phyloP scores from a whole-genome alignment of 192 early-diverging fungal genomes.

The Umbelopsis ramanniana region DNA sequence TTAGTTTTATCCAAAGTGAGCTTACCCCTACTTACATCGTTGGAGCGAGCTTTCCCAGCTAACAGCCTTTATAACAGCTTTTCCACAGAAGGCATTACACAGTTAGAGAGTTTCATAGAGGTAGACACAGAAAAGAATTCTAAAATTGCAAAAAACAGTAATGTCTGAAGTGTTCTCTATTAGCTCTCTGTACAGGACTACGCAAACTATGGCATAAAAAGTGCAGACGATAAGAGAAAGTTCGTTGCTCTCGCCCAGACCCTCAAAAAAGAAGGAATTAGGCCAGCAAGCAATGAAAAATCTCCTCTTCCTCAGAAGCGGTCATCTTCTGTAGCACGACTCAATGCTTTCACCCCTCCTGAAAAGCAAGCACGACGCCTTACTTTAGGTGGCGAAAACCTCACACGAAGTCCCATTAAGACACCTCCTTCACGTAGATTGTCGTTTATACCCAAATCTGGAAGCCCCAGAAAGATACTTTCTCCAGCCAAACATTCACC shows the following conservation, averaged over 20 bases:
- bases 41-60: not conserved
- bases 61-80: slow-evolving; percentile 8
- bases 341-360: not conserved
- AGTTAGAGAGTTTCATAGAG: slow-evolving; percentile 23
- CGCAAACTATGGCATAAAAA: slow-evolving; percentile 47
- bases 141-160: not conserved
- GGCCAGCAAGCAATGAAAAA: not conserved
- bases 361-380: slow-evolving; percentile 21
- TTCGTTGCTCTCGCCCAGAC: slow-evolving; percentile 42
- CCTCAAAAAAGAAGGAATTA: slow-evolving; percentile 9
- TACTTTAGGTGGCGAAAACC: slow-evolving; percentile 2
- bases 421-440: slow-evolving; percentile 18
- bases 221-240: slow-evolving; percentile 53
- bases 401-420: slow-evolving; percentile 4
- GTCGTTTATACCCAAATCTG: slow-evolving; percentile 21
- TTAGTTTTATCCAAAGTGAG: slow-evolving; percentile 33
- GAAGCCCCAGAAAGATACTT: slow-evolving; percentile 10
- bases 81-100: slow-evolving; percentile 18
- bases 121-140: not conserved
- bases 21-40: not conserved
- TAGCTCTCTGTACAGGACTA: slow-evolving; percentile 73
- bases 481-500: slow-evolving; percentile 3
- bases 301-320: slow-evolving; percentile 17
- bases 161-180: not conserved
- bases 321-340: not conserved